Evolutionary conservation across 768 basidiomycete species (phyloP).

Genomic region (Phanerochaete sordida): DNA sequence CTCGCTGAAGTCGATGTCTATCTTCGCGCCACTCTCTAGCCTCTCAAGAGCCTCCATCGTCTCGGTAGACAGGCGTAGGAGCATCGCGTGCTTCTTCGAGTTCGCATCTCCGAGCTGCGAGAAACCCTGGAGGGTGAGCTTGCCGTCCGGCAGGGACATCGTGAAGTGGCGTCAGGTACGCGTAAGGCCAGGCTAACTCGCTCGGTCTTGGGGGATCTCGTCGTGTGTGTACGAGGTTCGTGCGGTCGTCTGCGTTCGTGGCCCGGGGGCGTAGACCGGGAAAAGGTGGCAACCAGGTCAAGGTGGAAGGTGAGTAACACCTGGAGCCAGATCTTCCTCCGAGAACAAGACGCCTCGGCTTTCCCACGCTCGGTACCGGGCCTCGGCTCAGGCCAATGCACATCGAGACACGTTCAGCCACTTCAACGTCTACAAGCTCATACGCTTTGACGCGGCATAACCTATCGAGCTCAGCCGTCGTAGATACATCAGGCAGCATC

Average conservation of each 20-base stretch:
- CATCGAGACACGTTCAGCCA: too few relatives aligned
- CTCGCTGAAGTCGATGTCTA: slow-evolving; percentile 60
- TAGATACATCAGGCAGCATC: too few relatives aligned
- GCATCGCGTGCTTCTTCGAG: slow-evolving; percentile 66
- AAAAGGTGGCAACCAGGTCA: neutral
- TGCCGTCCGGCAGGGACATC: slow-evolving; percentile 65
- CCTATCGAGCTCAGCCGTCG: too few relatives aligned
- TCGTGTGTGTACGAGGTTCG: neutral
- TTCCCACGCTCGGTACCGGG: neutral
- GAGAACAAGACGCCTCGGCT: neutral
- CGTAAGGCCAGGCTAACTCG: neutral
- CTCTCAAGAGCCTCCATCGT: slow-evolving; percentile 65
- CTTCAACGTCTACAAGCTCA: too few relatives aligned
- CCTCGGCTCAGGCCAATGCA: neutral
- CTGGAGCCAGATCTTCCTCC: neutral
- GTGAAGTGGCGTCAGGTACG: neutral
- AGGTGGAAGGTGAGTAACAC: neutral
- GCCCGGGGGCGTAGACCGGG: neutral
- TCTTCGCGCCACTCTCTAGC: slow-evolving; percentile 44
- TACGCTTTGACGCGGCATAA: too few relatives aligned
- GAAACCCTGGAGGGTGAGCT: slow-evolving; percentile 57
- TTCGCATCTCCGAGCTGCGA: slow-evolving; percentile 55
- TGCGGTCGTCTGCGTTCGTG: neutral
- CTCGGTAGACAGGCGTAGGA: slow-evolving; percentile 72
- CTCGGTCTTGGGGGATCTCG: neutral